Evolutionary conservation across 2,329 filamentous ascomycete species (phyloP).

Genomic region (Pseudocercospora crystallina): DNA sequence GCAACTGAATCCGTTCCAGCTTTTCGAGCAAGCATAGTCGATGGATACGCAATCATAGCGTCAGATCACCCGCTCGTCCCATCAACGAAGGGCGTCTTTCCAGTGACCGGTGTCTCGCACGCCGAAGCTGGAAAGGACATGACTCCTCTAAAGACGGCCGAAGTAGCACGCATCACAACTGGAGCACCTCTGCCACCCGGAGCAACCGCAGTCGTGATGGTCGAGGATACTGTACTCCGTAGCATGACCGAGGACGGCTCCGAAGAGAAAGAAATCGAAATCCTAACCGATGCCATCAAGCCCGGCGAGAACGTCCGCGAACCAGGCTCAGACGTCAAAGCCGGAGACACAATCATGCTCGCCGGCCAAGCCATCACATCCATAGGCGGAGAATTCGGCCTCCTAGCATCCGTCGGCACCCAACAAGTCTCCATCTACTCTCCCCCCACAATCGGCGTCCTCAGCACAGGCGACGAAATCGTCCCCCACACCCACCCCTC

Average conservation of each 20-base stretch:
- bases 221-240: conserved; percentile 83
- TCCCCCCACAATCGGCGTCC: conserved; percentile 75
- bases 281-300: conserved; percentile 73
- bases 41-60: conserved; percentile 86
- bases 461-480: conserved; percentile 95
- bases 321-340: conserved; percentile 79
- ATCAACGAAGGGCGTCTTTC: conserved; percentile 74
- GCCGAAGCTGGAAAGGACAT: conserved; percentile 72
- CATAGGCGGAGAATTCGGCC: conserved; percentile 84
- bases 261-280: conserved; percentile 86
- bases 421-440: conserved; percentile 69
- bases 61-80: conserved; percentile 42
- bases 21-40: conserved; percentile 93
- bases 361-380: conserved; percentile 82
- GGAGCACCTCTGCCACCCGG: conserved; percentile 86
- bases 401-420: conserved; percentile 82
- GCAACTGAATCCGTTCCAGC: conserved; percentile 84
- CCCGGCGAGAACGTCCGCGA: conserved; percentile 87
- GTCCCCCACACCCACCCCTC: conserved; percentile 65
- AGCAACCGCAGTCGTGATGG: conserved; percentile 91
- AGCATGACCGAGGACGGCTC: conserved; percentile 73
- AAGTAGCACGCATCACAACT: conserved; percentile 89
- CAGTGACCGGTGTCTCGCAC: conserved; percentile 83
- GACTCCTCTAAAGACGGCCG: conserved; percentile 64
- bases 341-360: conserved; percentile 67